Evolutionary conservation across 768 basidiomycete genomes (phyloP).

Genomic region (Boletus barrowsii): DNA sequence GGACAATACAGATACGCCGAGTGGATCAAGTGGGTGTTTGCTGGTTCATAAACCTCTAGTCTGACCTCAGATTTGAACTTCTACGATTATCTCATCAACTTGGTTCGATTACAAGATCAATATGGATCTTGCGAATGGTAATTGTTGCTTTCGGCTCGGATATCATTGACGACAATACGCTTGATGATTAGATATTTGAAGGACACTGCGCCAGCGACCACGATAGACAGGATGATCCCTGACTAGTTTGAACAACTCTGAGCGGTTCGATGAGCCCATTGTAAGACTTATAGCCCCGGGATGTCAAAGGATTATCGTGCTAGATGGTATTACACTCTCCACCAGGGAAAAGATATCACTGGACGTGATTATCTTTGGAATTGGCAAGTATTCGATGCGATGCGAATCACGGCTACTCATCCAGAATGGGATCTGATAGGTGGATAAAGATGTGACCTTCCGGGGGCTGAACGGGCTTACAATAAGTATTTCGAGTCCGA

Average conservation of each 20-base stretch:
- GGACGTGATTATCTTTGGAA: no score
- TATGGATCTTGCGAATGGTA: neutral
- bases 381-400: no score
- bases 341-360: no score
- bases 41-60: neutral
- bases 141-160: neutral
- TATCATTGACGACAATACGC: neutral
- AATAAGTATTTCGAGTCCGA: no score
- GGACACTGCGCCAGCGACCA: neutral
- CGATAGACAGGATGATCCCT: neutral
- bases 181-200: neutral
- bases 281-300: neutral
- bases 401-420: no score
- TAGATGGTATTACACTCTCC: no score
- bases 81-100: no score
- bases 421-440: no score
- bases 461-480: no score
- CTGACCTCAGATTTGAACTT: no score
- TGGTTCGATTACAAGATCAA: conserved; percentile 1
- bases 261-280: neutral
- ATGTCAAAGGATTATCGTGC: no score
- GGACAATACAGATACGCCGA: neutral
- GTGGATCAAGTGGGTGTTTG: conserved; percentile 2
- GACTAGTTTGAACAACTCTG: neutral
- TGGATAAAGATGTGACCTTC: no score